Percentiles rank a stretch among this genome's conserved stretches.
Conservation (phyloP, 495 filamentous ascomycete genomes). For the Penicillium goetzii region DNA sequence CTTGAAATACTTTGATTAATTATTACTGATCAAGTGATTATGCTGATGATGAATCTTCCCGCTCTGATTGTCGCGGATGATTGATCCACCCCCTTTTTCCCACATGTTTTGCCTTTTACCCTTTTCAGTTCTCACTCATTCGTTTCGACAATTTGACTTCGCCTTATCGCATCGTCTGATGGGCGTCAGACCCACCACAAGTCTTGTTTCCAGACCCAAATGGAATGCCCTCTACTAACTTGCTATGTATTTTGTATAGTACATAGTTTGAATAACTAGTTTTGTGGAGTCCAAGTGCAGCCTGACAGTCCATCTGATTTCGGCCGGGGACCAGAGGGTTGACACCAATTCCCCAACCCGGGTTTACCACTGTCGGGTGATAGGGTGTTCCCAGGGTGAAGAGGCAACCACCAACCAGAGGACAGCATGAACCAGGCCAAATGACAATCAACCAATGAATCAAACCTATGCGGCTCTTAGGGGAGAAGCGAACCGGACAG, state of each 20-base stretch:
- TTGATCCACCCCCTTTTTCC: background rate
- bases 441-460: constrained; percentile 10
- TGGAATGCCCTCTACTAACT: background rate
- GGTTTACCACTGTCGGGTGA: background rate
- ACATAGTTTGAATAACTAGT: no score
- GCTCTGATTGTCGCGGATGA: background rate
- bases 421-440: constrained; percentile 8
- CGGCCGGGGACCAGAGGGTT: constrained; percentile 3
- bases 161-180: constrained; percentile 14
- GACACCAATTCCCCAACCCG: background rate
- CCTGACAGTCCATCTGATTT: background rate
- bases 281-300: background rate
- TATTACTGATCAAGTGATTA: background rate
- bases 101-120: background rate
- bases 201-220: constrained; percentile 14
- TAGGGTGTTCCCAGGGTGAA: background rate
- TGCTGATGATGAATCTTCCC: background rate
- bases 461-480: constrained; percentile 13
- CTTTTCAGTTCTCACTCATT: background rate
- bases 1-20: background rate
- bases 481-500: background rate
- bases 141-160: background rate
- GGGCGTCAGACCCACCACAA: constrained; percentile 3
- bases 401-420: constrained; percentile 3
- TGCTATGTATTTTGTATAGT: no score